phyloP scores from a whole-genome alignment of 176 grass and related monocot genomes.

The Areca catechu region DNA sequence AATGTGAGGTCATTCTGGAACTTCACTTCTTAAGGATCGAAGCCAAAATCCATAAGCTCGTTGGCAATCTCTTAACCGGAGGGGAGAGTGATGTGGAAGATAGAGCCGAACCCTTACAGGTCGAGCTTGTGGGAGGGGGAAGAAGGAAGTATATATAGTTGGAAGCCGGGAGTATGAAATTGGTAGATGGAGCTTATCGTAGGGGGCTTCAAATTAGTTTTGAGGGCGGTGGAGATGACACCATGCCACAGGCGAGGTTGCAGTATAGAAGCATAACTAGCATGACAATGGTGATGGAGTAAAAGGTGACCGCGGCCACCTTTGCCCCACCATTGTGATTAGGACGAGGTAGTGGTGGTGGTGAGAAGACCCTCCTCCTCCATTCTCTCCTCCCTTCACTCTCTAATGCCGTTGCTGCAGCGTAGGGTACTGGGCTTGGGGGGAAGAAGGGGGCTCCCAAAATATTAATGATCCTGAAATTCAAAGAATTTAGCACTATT shows the following conservation, averaged over 20 bases:
- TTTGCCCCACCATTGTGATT: not conserved
- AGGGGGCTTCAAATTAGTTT: not conserved
- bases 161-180: slow-evolving; percentile 50
- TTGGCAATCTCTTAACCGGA: slow-evolving; percentile 44
- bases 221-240: not conserved
- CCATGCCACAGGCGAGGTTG: not conserved
- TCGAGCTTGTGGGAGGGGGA: slow-evolving; percentile 42
- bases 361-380: not conserved
- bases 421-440: too few relatives aligned
- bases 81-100: not conserved
- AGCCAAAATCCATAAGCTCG: slow-evolving; percentile 74
- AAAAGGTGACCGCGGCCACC: too few relatives aligned
- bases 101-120: slow-evolving; percentile 27
- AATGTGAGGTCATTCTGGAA: slow-evolving; percentile 87
- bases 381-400: too few relatives aligned
- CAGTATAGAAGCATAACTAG: not conserved
- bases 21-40: slow-evolving; percentile 86
- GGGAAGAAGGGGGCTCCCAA: too few relatives aligned
- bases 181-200: slow-evolving; percentile 13
- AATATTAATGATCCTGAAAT: too few relatives aligned
- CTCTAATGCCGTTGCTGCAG: too few relatives aligned
- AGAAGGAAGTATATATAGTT: too few relatives aligned
- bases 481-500: too few relatives aligned
- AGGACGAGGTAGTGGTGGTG: not conserved
- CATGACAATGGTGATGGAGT: not conserved